Base-by-base conservation (phyloP, 805 yeast genomes). In the Candida easanensis region DNA sequence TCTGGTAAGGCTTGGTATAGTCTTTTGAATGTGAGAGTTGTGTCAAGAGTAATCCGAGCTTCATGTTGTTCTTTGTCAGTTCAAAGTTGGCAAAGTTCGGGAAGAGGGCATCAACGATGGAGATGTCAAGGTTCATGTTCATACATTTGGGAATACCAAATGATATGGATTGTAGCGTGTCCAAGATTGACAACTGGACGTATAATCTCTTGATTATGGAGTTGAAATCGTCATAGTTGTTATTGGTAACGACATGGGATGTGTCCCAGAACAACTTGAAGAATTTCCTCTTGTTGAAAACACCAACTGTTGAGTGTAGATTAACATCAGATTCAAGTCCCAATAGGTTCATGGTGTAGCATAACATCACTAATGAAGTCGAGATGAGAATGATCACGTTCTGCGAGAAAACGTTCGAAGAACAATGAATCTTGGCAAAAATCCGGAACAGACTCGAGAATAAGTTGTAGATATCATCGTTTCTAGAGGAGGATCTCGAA, bases 231-330 rank as follows among this genome's bases (percentile, higher is more conserved):
- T 57, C 60, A 43, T 50, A 56, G 44, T 52, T 54, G 34, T 33
- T 48, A 35, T 44, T 45, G 4, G 50, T 49, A 11, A 45, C 50
- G 14, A 39, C 31, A 19, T 45, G 46, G 11, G 44, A 21, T n/a
- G 39, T 43, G 18, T 36, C 40, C 46, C 56, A 54, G 33, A 62
- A 57, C 14, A 68, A 64, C 41, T 55, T 74, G 55, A 56, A 68
- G 8, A 82, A 61, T 48, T 73, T 73, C 60, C 79, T 74, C 52
- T 81, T 88, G 56, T 77, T 77, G 54, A 81, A 76, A 13, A 80
- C 68, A 1, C 80, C 64, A 13, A 73, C 68, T 1, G 83, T 67
- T 44, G 74, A 65, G 4, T 79, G 71, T 22, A 84, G 66, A 19
- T 1, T 38, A 31, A 79, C 63, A 6, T 85, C 76, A 53, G 76